Percentiles rank a stretch among this genome's conserved stretches.
Evolutionary conservation across 2,329 filamentous ascomycete species (phyloP).

Genomic region (Ophiostoma tasmaniense): DNA sequence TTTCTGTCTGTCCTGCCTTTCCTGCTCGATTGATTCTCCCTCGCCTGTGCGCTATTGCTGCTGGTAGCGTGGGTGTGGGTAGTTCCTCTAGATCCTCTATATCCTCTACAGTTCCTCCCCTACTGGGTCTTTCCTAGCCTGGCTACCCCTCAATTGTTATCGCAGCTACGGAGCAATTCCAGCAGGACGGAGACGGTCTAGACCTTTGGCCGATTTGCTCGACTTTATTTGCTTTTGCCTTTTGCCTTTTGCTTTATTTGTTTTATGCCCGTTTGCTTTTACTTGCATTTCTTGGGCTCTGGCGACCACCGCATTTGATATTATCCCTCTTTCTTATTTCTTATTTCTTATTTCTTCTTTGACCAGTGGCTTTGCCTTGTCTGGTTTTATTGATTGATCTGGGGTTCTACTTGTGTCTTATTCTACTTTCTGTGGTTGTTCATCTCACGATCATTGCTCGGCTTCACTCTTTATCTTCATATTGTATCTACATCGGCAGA

Average conservation of each 20-base stretch:
- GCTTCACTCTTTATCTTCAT: not conserved
- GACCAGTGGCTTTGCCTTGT: not conserved
- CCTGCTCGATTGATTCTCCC: constrained; percentile 1
- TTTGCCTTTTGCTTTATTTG: constrained; percentile 7
- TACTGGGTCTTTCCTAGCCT: constrained; percentile 13
- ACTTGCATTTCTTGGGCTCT: not conserved
- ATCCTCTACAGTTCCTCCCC: constrained; percentile 14
- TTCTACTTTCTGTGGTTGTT: not conserved
- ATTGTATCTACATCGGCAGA: not conserved
- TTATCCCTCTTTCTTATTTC: not conserved
- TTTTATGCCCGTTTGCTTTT: not conserved
- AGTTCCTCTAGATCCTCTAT: no score
- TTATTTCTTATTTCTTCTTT: not conserved
- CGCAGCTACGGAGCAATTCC: constrained; percentile 13
- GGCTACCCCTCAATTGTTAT: constrained; percentile 19
- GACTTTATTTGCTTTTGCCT: constrained; percentile 13
- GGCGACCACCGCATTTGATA: no score
- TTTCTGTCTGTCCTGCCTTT: not conserved
- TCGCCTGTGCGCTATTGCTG: not conserved
- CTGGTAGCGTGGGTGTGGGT: constrained; percentile 15
- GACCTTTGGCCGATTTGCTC: constrained; percentile 12
- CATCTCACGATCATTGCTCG: not conserved
- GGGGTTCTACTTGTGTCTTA: not conserved
- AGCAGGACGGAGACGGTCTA: constrained; percentile 17
- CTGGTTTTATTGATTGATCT: not conserved